Percentiles rank a stretch among this genome's conserved stretches.
These are phyloP conservation scores for Styphnolobium japonicum DNA, from an alignment of 306 rosid species.

Conservation along the genomic window DNA sequence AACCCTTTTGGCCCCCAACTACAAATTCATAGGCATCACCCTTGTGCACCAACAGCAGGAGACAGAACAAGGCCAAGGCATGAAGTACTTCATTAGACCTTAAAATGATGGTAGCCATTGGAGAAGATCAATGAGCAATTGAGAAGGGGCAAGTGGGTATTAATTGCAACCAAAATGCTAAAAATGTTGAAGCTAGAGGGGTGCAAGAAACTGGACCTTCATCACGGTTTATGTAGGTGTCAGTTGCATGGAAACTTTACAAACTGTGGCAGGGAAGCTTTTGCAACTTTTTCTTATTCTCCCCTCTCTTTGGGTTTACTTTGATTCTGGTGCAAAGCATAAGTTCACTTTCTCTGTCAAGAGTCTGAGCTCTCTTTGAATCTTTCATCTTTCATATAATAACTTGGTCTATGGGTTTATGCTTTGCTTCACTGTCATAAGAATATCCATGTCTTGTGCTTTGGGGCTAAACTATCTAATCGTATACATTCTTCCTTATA, in stretches of 20 bases:
- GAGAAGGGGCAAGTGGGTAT: slow-evolving; percentile 1
- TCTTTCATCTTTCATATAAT: slow-evolving; percentile 13
- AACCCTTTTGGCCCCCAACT: slow-evolving; percentile 70
- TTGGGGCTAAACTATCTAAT: background rate
- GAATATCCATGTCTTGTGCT: slow-evolving; percentile 56
- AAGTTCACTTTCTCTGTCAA: slow-evolving; percentile 34
- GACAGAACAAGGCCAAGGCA: slow-evolving; percentile 43
- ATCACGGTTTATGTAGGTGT: slow-evolving; percentile 67
- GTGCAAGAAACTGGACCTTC: slow-evolving; percentile 33
- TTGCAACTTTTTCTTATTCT: slow-evolving; percentile 56
- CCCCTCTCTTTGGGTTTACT: slow-evolving; percentile 47
- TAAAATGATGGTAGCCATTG: slow-evolving; percentile 46
- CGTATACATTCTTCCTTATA: too few species aligned
- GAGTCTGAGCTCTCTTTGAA: slow-evolving; percentile 14
- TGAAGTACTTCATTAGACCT: slow-evolving; percentile 30
- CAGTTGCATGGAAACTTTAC: slow-evolving; percentile 39
- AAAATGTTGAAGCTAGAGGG: slow-evolving; percentile 22
- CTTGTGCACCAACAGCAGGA: slow-evolving; percentile 46
- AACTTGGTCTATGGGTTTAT: slow-evolving; percentile 50
- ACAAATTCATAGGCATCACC: slow-evolving; percentile 52
- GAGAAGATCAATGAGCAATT: background rate
- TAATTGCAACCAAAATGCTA: slow-evolving; percentile 22
- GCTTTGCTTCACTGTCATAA: slow-evolving; percentile 60
- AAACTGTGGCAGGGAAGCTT: slow-evolving; percentile 62
- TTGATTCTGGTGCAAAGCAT: slow-evolving; percentile 76